phyloP scores from a whole-genome alignment of 2,329 filamentous ascomycete species.

The Dendrostoma leiphaemia region DNA sequence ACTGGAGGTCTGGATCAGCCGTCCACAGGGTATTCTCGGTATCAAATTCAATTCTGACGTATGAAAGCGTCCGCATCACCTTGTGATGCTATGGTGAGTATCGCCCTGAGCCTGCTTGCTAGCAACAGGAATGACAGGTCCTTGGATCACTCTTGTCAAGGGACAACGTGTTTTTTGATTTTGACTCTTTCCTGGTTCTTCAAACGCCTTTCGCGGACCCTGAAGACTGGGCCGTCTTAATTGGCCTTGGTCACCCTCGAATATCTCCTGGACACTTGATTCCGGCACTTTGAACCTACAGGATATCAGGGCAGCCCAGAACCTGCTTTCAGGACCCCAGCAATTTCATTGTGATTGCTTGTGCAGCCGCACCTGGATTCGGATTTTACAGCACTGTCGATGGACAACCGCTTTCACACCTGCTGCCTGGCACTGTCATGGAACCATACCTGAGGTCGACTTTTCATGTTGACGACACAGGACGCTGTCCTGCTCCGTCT shows the following conservation, averaged over 20 bases:
- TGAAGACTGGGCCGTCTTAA: not conserved
- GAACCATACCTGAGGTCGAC: not conserved
- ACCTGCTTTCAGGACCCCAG: not conserved
- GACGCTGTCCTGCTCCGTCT: not conserved
- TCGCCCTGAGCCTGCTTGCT: slow-evolving; percentile 1
- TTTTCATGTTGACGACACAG: not conserved
- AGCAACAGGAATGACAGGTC: slow-evolving; percentile 11
- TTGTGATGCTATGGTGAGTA: slow-evolving; percentile 10
- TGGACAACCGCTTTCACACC: not conserved
- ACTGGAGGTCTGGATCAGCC: slow-evolving; percentile 2
- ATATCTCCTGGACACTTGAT: not conserved
- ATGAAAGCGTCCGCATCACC: not conserved
- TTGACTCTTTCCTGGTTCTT: too few species aligned
- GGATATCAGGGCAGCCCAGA: not conserved
- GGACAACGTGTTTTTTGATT: not conserved
- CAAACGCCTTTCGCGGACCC: too few species aligned
- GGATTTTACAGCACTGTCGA: not conserved
- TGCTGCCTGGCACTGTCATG: not conserved
- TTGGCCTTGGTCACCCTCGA: not conserved
- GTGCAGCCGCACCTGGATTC: slow-evolving; percentile 14
- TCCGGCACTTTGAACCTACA: not conserved
- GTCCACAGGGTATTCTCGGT: not conserved
- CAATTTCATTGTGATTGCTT: slow-evolving; percentile 16
- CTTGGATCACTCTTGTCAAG: not conserved
- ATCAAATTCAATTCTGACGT: not conserved